Percentiles rank a stretch among this genome's conserved stretches.
Conservation (phyloP, 768 basidiomycete species). For the Ramaria sp. region DNA sequence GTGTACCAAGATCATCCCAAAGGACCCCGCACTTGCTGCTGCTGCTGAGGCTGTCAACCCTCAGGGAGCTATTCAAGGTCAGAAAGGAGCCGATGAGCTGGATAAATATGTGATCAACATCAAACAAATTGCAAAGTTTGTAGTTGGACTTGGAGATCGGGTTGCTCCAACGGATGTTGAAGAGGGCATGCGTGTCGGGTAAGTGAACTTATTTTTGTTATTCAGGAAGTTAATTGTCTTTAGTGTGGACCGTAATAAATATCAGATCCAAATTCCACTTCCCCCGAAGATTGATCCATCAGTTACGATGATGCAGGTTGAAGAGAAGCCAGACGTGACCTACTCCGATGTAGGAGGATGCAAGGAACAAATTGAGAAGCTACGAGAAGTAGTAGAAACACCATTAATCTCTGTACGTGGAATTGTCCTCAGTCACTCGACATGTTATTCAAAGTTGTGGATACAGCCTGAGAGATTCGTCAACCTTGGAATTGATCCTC, state of each 20-base stretch:
- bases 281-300: constrained; percentile 99
- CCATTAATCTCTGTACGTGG: constrained; percentile 79
- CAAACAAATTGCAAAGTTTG: constrained; percentile 99
- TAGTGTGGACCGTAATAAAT: constrained; percentile 92
- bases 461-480: constrained; percentile 95
- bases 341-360: constrained; percentile 98
- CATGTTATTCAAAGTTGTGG: constrained; percentile 12
- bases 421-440: neutral
- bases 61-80: constrained; percentile 65
- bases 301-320: constrained; percentile 99
- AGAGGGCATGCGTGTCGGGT: constrained; percentile 99
- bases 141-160: constrained; percentile 92
- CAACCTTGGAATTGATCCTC: constrained; percentile 96
- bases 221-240: constrained; percentile 5
- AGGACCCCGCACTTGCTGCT: constrained; percentile 66
- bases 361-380: constrained; percentile 99
- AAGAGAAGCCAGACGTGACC: constrained; percentile 96
- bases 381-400: constrained; percentile 95
- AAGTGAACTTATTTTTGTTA: constrained; percentile 22
- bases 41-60: constrained; percentile 73
- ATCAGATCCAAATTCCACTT: constrained; percentile 96
- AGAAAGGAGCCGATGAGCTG: constrained; percentile 96
- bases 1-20: constrained; percentile 94
- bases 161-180: constrained; percentile 98
- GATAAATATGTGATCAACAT: constrained; percentile 99